Evolutionary conservation across 495 filamentous ascomycete species (phyloP), one percentile per base, ranked within the genome.

Genomic region (Cercophora scortea): DNA sequence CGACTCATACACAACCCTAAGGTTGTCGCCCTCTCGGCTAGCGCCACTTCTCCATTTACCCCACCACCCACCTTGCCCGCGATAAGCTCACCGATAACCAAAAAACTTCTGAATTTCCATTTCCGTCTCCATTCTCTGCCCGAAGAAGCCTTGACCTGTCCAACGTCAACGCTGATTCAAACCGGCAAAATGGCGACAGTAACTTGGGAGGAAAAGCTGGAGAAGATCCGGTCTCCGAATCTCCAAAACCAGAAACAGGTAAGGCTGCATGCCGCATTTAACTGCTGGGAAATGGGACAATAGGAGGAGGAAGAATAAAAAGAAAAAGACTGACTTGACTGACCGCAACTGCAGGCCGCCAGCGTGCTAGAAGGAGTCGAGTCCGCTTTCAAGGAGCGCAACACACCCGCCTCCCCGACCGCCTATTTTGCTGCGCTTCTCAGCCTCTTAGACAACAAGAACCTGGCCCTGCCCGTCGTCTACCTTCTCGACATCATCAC

Each of bases 351-450:
- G 33, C 63, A 97, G 90, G 94, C 88, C 55, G 83, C 83, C 47
- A 83, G 92, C 61, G 87, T 97, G 50, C 82, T 98, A 50, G 84
- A 82, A 57, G 92, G 92, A 42, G 84, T 98, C 42, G 92, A 98
- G 69, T 86, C 93, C 63, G 95, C 89, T 16, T 83, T 98, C 42
- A 82, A 84, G 60, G 87, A 90, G 51, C 88, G 94, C 67, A 86
- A 89, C 51, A 84, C 88, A 52, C 79, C 87, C 58, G 79, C 84
- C 48, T 89, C 88, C 8, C 76, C 94, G 4, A 95, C 93, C 1
- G 90, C 86, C 56, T 98, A 97, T 67, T 94, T 97, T 59, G 89
- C 89, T n/a, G 90, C 94, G 3, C 79, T 98, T n/a, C 78, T 98
- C 40, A 90, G 91, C 35, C 76, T 98, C 6, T 80, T 98, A 12